Evolutionary conservation across 1,284 basidiomycete genomes (phyloP).

Genomic region (Malassezia equina): DNA sequence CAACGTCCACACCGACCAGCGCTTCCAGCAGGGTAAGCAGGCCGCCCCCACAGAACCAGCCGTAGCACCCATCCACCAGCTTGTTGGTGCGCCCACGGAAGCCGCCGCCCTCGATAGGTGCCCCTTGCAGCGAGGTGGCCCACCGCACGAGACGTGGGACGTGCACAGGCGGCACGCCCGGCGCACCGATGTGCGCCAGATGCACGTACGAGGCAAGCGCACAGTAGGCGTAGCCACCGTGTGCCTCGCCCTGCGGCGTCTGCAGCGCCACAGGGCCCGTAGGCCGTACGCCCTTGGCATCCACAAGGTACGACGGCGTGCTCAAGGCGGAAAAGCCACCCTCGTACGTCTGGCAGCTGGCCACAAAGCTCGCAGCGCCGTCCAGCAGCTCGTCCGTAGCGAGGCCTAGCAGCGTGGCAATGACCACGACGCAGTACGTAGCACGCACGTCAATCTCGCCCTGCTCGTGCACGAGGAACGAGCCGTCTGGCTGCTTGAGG

Average conservation of each 20-base stretch:
- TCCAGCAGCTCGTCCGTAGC: conserved; percentile 73
- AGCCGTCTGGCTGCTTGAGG: conserved; percentile 85
- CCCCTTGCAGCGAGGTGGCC: conserved; percentile 77
- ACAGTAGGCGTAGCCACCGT: conserved; percentile 95
- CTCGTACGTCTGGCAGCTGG: conserved; percentile 91
- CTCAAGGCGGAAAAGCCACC: conserved; percentile 84
- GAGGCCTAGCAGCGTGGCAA: conserved; percentile 65
- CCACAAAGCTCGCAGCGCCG: conserved; percentile 51
- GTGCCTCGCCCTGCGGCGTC: conserved; percentile 74
- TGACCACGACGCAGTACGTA: conserved; percentile 64
- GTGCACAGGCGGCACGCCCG: conserved; percentile 54
- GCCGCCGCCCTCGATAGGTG: conserved; percentile 72
- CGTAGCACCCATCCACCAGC: conserved; percentile 95
- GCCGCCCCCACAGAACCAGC: conserved; percentile 88
- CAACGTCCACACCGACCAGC: conserved; percentile 32
- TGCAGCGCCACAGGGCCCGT: conserved; percentile 34
- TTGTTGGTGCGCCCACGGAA: conserved; percentile 93
- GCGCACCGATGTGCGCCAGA: conserved; percentile 54
- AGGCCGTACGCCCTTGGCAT: conserved; percentile 7
- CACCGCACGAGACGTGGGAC: conserved; percentile 62
- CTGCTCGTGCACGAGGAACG: conserved; percentile 75
- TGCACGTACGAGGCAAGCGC: conserved; percentile 74
- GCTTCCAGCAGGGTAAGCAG: conserved; percentile 69
- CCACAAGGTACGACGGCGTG: conserved; percentile 54
- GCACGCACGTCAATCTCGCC: conserved; percentile 88